Conservation (phyloP, 1,139 yeast genomes). For the Geotrichum klebahnii region DNA sequence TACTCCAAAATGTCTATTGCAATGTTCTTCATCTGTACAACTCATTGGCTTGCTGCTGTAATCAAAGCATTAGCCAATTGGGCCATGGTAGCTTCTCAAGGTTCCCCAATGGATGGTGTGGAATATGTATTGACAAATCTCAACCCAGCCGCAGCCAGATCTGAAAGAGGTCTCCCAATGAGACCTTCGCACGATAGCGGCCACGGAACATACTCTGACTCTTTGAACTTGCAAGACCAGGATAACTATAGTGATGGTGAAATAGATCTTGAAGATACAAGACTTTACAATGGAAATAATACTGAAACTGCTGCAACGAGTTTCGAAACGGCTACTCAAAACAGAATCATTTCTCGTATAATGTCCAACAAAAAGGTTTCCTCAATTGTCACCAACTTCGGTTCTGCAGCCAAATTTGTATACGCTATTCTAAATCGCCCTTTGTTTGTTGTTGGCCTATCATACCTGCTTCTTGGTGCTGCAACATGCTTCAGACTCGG, state of each 20-base stretch:
- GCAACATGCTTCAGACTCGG: constrained; percentile 73
- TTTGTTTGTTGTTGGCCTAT: constrained; percentile 56
- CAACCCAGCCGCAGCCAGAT: constrained; percentile 15
- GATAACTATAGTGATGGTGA: constrained; percentile 17
- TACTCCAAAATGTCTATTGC: constrained; percentile 65
- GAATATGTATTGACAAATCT: constrained; percentile 34
- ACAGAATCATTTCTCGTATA: constrained; percentile 28
- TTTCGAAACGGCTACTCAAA: constrained; percentile 22
- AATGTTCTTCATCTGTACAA: constrained; percentile 49
- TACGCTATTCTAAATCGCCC: constrained; percentile 62
- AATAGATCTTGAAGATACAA: constrained; percentile 2
- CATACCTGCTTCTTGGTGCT: constrained; percentile 67
- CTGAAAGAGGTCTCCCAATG: too few species aligned
- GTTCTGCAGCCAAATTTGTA: constrained; percentile 39
- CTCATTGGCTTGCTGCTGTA: constrained; percentile 55
- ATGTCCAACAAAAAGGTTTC: constrained; percentile 36
- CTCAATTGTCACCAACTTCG: constrained; percentile 40
- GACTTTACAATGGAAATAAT: not conserved
- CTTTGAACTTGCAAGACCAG: constrained; percentile 17
- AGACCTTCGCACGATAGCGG: constrained; percentile 32
- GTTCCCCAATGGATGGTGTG: constrained; percentile 36
- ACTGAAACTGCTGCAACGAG: not conserved
- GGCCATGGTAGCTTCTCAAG: constrained; percentile 35
- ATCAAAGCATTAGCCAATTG: constrained; percentile 44
- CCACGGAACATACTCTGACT: constrained; percentile 23